phyloP scores from a whole-genome alignment of 129 eudicot genomes.

The Flaveria trinervia region DNA sequence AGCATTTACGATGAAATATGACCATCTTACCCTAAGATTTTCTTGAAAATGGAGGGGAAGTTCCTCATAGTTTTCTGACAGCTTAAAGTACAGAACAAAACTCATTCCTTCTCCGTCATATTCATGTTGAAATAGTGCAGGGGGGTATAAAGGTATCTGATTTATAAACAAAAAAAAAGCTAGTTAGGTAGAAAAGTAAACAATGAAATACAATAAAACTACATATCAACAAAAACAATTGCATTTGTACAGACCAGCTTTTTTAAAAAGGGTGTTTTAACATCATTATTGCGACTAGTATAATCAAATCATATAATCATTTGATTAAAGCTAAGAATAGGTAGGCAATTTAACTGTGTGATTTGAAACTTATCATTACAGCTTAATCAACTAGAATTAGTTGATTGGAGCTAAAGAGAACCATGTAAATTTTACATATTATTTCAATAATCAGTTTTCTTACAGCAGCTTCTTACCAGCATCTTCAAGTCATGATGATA shows the following conservation, averaged over 20 bases:
- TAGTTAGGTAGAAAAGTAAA: background rate
- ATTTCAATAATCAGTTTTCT: slow-evolving; percentile 12
- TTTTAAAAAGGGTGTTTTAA: background rate
- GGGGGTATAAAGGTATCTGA: slow-evolving; percentile 89
- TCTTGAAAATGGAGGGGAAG: slow-evolving; percentile 85
- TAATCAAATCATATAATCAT: background rate
- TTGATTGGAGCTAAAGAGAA: background rate
- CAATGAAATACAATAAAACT: background rate
- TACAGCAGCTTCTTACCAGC: slow-evolving; percentile 12
- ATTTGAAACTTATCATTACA: slow-evolving; percentile 6
- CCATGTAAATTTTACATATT: background rate
- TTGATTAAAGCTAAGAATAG: background rate
- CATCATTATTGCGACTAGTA: background rate
- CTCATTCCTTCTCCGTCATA: slow-evolving; percentile 92
- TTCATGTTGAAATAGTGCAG: slow-evolving; percentile 75
- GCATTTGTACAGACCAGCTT: background rate
- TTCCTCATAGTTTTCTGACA: slow-evolving; percentile 70
- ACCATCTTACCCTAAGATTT: slow-evolving; percentile 62
- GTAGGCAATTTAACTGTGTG: slow-evolving; percentile 9
- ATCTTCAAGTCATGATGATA: background rate
- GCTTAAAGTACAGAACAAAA: slow-evolving; percentile 77
- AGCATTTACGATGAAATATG: background rate
- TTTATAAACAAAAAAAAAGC: background rate
- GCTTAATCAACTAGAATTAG: background rate
- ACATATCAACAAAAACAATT: background rate